A percentile compares a stretch with the other conserved stretches of the same genome.
phyloP scores from a whole-genome alignment of 495 filamentous ascomycete genomes.

The Xylaria acuta region DNA sequence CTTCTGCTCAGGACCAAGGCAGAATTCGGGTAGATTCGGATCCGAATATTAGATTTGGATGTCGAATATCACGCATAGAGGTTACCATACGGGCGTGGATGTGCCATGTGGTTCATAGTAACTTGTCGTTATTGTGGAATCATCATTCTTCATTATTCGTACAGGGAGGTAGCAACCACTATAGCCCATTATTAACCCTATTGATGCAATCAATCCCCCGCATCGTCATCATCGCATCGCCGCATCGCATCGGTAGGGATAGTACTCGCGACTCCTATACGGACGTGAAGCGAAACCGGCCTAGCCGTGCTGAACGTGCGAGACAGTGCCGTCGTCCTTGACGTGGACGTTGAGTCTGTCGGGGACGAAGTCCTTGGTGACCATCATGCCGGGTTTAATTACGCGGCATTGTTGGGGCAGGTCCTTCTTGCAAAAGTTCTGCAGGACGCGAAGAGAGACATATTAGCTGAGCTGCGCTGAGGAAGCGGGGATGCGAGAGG shows the following conservation, averaged over 20 bases:
- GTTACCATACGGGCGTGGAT: not conserved
- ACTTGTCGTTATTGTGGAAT: not conserved
- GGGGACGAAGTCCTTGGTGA: constrained; percentile 52
- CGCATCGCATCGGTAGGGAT: not conserved
- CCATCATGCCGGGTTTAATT: constrained; percentile 65
- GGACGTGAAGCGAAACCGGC: not conserved
- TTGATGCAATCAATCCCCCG: too few relatives aligned
- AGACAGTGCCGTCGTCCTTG: constrained; percentile 74
- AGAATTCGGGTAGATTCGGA: not conserved
- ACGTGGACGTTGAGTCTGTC: constrained; percentile 75
- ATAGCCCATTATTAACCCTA: not conserved
- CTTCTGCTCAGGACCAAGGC: not conserved
- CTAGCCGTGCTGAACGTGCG: constrained; percentile 67
- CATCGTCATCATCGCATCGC: not conserved
- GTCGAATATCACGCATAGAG: not conserved
- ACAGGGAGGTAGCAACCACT: not conserved
- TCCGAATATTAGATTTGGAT: not conserved
- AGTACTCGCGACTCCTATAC: not conserved
- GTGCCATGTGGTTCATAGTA: not conserved
- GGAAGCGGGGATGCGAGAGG: not conserved
- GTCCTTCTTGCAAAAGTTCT: constrained; percentile 80
- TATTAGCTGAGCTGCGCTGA: constrained; percentile 22
- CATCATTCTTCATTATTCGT: constrained; percentile 25
- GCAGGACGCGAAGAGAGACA: not conserved
- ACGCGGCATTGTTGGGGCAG: constrained; percentile 72